Evolutionary conservation across 1,139 yeast species (phyloP).

Genomic region (Candida gigantensis): DNA sequence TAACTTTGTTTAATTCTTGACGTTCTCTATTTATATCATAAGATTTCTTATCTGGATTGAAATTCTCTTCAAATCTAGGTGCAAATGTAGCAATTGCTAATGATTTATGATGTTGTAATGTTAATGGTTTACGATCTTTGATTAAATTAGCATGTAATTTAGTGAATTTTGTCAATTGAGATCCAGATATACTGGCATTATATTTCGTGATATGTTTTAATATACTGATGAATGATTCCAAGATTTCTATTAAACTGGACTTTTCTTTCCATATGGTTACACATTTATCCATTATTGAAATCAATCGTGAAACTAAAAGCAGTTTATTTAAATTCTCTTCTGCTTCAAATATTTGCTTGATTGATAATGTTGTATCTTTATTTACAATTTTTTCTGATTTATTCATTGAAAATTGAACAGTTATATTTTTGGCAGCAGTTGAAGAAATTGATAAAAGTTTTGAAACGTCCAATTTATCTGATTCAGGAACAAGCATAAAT

Average conservation of each 20-base stretch:
- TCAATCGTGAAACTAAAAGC: constrained; percentile 30
- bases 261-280: constrained; percentile 62
- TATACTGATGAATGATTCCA: constrained; percentile 31
- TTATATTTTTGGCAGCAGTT: constrained; percentile 4
- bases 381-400: constrained; percentile 6
- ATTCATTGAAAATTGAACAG: constrained; percentile 6
- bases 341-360: constrained; percentile 23
- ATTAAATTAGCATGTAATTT: constrained; percentile 42
- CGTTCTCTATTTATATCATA: constrained; percentile 82
- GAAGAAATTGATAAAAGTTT: constrained; percentile 6
- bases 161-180: constrained; percentile 49
- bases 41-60: constrained; percentile 92
- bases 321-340: constrained; percentile 30
- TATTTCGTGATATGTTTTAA: constrained; percentile 42
- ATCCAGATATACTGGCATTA: constrained; percentile 25
- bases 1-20: constrained; percentile 80
- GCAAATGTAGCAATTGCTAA: constrained; percentile 81
- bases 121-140: constrained; percentile 65
- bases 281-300: constrained; percentile 31
- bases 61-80: constrained; percentile 94
- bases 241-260: constrained; percentile 61
- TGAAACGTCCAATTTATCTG: constrained; percentile 21
- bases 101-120: constrained; percentile 86
- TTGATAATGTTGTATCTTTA: constrained; percentile 14
- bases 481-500: constrained; percentile 47